A percentile compares a stretch with the other conserved stretches of the same genome.
phyloP scores from a whole-genome alignment of 257 asterid genomes.

The Lycium barbarum region DNA sequence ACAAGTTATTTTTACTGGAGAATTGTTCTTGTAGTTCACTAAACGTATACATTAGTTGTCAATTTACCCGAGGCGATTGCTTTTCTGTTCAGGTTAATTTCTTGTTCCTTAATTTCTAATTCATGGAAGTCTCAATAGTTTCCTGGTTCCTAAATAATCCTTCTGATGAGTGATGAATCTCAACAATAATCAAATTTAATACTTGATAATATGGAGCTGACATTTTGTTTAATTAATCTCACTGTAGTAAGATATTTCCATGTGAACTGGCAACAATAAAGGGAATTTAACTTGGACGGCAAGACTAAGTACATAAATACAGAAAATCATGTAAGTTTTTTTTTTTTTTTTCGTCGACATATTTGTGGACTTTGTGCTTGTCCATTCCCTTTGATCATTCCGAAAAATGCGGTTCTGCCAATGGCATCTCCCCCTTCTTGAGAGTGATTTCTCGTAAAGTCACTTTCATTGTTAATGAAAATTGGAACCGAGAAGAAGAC shows the following conservation, averaged over 20 bases:
- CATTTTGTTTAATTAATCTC: no score
- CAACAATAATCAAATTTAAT: no score
- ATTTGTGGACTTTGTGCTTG: not conserved
- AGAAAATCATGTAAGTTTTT: not conserved
- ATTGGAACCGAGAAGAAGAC: no score
- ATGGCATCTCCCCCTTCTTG: not conserved
- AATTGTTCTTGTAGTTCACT: no score
- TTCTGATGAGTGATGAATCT: no score
- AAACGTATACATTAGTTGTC: no score
- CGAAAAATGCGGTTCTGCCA: not conserved
- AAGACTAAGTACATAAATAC: not conserved
- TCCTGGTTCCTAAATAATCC: no score
- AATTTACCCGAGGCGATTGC: not conserved
- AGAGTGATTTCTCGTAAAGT: no score
- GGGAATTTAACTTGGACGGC: not conserved
- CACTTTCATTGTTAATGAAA: no score
- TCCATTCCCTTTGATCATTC: not conserved
- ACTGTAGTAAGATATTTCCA: constrained; percentile 3
- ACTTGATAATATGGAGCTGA: no score
- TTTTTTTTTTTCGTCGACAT: not conserved
- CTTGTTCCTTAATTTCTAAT: not conserved
- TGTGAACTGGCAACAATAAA: not conserved
- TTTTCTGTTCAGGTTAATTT: not conserved
- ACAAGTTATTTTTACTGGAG: no score
- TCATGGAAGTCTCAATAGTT: no score